Conservation (phyloP, 331 rosid species). For the Pyracantha coccinea region DNA sequence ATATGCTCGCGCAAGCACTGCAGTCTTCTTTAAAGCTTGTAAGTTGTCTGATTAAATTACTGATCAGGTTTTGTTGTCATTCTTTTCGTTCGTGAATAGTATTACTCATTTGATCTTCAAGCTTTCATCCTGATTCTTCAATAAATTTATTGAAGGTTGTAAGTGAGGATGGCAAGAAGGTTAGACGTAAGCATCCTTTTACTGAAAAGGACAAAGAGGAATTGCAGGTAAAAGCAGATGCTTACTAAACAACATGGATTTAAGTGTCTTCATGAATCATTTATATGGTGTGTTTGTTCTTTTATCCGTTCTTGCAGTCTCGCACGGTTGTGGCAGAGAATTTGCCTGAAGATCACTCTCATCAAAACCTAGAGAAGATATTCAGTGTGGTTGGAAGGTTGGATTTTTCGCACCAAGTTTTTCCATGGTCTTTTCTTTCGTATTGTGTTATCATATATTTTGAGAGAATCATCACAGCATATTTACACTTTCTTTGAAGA, state of each 20-base stretch:
- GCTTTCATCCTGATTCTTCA: neutral
- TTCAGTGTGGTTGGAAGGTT: conserved; percentile 81
- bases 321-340: conserved; percentile 86
- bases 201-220: conserved; percentile 84
- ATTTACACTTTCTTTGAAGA: neutral
- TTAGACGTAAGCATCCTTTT: conserved; percentile 72
- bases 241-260: neutral
- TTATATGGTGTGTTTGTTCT: neutral
- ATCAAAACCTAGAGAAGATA: conserved; percentile 82
- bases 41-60: conserved; percentile 23
- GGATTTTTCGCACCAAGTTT: neutral
- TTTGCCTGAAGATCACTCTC: conserved; percentile 96
- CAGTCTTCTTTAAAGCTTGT: conserved; percentile 85
- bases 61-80: neutral
- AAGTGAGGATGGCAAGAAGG: conserved; percentile 74
- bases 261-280: neutral
- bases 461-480: neutral
- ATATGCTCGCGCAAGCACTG: conserved; percentile 57
- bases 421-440: neutral
- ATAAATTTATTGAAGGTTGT: conserved; percentile 44
- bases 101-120: neutral
- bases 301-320: conserved; percentile 44
- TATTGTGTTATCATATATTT: neutral
- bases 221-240: conserved; percentile 46
- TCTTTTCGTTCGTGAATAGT: neutral